A percentile compares a stretch with the other conserved stretches of the same genome.
Evolutionary conservation across 2,329 filamentous ascomycete genomes (phyloP).

Genomic region (Colletotrichum sp.): DNA sequence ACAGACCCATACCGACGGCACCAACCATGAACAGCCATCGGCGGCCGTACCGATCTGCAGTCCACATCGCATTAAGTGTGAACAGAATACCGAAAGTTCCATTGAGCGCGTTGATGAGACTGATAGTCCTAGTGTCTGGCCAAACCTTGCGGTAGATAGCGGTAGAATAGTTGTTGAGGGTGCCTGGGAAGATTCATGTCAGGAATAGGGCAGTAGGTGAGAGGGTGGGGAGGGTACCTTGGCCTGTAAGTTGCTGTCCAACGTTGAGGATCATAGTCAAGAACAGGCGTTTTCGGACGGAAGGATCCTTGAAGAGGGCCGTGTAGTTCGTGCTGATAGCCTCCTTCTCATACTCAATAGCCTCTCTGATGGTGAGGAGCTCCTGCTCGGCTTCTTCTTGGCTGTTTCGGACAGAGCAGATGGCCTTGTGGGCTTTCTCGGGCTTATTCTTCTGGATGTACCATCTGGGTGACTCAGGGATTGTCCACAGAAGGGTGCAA

Average conservation of each 20-base stretch:
- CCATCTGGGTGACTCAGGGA: slow-evolving; percentile 73
- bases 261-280: slow-evolving; percentile 71
- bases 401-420: slow-evolving; percentile 65
- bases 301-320: slow-evolving; percentile 73
- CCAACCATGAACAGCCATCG: slow-evolving; percentile 69
- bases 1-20: slow-evolving; percentile 66
- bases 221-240: slow-evolving; percentile 23
- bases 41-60: slow-evolving; percentile 69
- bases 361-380: slow-evolving; percentile 66
- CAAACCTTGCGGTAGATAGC: slow-evolving; percentile 74
- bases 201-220: neutral
- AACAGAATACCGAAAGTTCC: slow-evolving; percentile 72
- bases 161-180: slow-evolving; percentile 47
- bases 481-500: slow-evolving; percentile 64
- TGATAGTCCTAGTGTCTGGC: slow-evolving; percentile 58
- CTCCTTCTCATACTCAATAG: slow-evolving; percentile 74
- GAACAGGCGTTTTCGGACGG: slow-evolving; percentile 68
- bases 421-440: slow-evolving; percentile 60
- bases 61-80: slow-evolving; percentile 72
- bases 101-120: slow-evolving; percentile 71
- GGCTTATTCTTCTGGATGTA: slow-evolving; percentile 65
- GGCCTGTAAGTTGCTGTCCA: slow-evolving; percentile 61
- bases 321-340: slow-evolving; percentile 64
- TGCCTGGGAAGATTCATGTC: slow-evolving; percentile 2
- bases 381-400: slow-evolving; percentile 72